Percentiles rank a stretch among this genome's conserved stretches.
Conservation (phyloP, 179 eudicot species). For the Beta corolliflora region DNA sequence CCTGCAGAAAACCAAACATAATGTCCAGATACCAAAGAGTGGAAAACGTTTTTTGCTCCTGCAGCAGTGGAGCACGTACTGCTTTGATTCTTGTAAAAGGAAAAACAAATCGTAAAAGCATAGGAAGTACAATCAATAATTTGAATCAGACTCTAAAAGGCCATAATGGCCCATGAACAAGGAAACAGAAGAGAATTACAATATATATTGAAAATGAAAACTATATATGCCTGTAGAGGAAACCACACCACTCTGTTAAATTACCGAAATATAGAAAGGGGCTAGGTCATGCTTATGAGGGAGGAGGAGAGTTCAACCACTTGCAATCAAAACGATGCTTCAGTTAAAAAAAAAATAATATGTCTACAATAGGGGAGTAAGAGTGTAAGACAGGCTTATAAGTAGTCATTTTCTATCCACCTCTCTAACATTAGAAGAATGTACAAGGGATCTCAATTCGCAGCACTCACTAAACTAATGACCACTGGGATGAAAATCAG, state of each 20-base stretch:
- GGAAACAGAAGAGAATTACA: neutral
- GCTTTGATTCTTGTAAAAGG: neutral
- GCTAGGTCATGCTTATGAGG: conserved; percentile 1
- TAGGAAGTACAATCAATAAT: neutral
- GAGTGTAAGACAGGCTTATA: neutral
- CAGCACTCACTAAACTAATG: too few relatives aligned
- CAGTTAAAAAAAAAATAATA: neutral
- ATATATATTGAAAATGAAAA: neutral
- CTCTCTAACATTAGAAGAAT: too few relatives aligned
- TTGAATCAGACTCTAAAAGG: neutral
- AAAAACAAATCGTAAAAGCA: neutral
- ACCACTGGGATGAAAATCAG: too few relatives aligned
- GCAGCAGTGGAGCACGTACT: neutral
- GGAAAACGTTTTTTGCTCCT: neutral
- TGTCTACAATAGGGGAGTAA: neutral
- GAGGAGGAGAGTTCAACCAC: neutral
- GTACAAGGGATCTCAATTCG: too few relatives aligned
- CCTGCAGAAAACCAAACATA: conserved; percentile 44
- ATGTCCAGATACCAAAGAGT: neutral
- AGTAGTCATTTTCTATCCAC: neutral
- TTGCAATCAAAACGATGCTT: neutral
- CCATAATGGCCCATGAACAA: neutral
- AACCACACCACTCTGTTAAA: neutral
- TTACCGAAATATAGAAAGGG: neutral
- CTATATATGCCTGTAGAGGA: neutral